Percentiles rank a stretch among this genome's conserved stretches.
Conservation (phyloP, 2,329 filamentous ascomycete species). For the Cytospora paraplurivora region DNA sequence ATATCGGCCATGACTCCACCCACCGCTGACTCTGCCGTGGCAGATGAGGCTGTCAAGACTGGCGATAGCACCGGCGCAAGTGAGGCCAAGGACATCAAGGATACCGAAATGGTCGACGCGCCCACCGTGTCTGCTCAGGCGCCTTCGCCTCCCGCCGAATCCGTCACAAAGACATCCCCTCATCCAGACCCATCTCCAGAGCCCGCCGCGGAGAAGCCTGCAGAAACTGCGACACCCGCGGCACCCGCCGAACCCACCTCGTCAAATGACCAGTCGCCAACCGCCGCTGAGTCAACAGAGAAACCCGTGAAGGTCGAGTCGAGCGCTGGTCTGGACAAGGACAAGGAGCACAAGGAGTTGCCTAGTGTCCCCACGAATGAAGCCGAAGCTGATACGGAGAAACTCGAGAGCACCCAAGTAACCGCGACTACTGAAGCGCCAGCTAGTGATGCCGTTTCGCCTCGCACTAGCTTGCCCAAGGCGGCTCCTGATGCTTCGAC, state of each 20-base stretch:
- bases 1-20: conserved; percentile 27
- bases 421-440: conserved; percentile 34
- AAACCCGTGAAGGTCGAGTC: neutral
- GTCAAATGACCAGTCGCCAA: neutral
- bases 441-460: conserved; percentile 40
- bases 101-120: conserved; percentile 39
- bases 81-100: conserved; percentile 25
- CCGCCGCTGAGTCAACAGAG: conserved; percentile 2
- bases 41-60: conserved; percentile 14
- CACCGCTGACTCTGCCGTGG: conserved; percentile 16
- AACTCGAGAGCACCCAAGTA: conserved; percentile 32
- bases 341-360: neutral
- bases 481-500: conserved; percentile 43
- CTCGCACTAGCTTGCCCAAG: conserved; percentile 43
- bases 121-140: conserved; percentile 29
- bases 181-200: conserved; percentile 7
- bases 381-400: conserved; percentile 5
- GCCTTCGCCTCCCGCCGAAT: conserved; percentile 24
- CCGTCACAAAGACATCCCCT: conserved; percentile 5
- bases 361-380: conserved; percentile 2
- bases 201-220: neutral
- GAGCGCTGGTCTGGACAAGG: neutral
- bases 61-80: conserved; percentile 17
- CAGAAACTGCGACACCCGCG: neutral
- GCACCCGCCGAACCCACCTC: conserved; percentile 11